A percentile compares a stretch with the other conserved stretches of the same genome.
phyloP scores from a whole-genome alignment of 2,329 filamentous ascomycete genomes.

The Fusarium pseudocircinatum region DNA sequence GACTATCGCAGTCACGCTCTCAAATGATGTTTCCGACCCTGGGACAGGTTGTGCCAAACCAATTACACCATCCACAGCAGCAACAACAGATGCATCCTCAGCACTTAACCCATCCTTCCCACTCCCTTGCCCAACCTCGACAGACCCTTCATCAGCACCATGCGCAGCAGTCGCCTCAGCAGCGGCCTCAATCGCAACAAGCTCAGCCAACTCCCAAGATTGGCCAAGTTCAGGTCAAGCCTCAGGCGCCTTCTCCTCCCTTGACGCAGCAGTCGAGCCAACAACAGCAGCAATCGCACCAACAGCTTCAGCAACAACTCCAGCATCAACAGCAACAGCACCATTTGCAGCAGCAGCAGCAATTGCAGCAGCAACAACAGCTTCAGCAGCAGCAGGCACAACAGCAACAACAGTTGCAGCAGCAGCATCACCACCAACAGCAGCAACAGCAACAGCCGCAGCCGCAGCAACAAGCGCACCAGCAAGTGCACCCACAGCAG shows the following conservation, averaged over 20 bases:
- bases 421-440: slow-evolving; percentile 46
- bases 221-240: slow-evolving; percentile 47
- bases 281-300: slow-evolving; percentile 39
- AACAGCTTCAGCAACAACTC: slow-evolving; percentile 42
- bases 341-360: slow-evolving; percentile 44
- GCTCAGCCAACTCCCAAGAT: slow-evolving; percentile 45
- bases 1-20: slow-evolving; percentile 54
- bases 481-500: slow-evolving; percentile 48
- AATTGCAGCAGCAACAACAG: slow-evolving; percentile 45
- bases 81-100: slow-evolving; percentile 50
- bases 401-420: slow-evolving; percentile 41
- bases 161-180: slow-evolving; percentile 46
- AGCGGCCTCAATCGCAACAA: slow-evolving; percentile 52
- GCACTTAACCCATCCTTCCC: slow-evolving; percentile 42
- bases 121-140: slow-evolving; percentile 41
- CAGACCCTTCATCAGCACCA: slow-evolving; percentile 43
- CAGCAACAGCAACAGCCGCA: slow-evolving; percentile 42
- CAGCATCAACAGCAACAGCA: slow-evolving; percentile 43
- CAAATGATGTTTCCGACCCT: slow-evolving; percentile 54
- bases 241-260: slow-evolving; percentile 46
- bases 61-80: slow-evolving; percentile 56
- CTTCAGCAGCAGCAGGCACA: slow-evolving; percentile 37
- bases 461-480: slow-evolving; percentile 44
- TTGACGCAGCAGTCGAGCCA: slow-evolving; percentile 45
- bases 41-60: slow-evolving; percentile 55